Conservation (phyloP, 2,329 filamentous ascomycete species). For the Davidsoniella australis region DNA sequence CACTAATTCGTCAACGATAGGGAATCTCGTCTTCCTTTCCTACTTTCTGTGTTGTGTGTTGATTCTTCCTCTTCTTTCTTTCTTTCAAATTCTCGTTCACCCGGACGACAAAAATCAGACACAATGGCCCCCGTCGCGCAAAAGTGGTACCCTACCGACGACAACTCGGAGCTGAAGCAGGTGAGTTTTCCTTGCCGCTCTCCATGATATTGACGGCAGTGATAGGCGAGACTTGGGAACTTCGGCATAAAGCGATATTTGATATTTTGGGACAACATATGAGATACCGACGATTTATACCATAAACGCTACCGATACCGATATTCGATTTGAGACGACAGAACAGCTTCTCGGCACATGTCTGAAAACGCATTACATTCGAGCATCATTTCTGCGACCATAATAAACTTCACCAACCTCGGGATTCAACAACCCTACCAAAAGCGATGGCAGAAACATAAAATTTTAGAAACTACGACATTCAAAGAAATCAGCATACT, state of each 20-base stretch:
- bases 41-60: constrained; percentile 12
- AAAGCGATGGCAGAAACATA: neutral
- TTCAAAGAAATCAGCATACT: neutral
- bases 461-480: neutral
- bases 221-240: constrained; percentile 6
- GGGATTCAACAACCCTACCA: neutral
- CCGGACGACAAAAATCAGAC: constrained; percentile 23
- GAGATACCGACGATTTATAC: neutral
- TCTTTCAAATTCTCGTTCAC: constrained; percentile 12
- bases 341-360: neutral
- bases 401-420: neutral
- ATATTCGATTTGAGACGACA: too few species aligned
- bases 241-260: neutral
- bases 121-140: constrained; percentile 59
- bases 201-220: constrained; percentile 15
- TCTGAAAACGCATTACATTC: neutral
- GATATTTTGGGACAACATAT: constrained; percentile 1
- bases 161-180: constrained; percentile 79
- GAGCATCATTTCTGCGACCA: neutral
- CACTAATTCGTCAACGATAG: constrained; percentile 13
- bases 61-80: constrained; percentile 12
- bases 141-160: constrained; percentile 98
- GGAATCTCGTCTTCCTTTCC: constrained; percentile 17
- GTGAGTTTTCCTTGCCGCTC: constrained; percentile 42
- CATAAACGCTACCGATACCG: too few species aligned